A percentile compares a stretch with the other conserved stretches of the same genome.
These are phyloP conservation scores for Ceratocystis destructans DNA, from an alignment of 2,329 filamentous ascomycete species.

Conservation along the genomic window DNA sequence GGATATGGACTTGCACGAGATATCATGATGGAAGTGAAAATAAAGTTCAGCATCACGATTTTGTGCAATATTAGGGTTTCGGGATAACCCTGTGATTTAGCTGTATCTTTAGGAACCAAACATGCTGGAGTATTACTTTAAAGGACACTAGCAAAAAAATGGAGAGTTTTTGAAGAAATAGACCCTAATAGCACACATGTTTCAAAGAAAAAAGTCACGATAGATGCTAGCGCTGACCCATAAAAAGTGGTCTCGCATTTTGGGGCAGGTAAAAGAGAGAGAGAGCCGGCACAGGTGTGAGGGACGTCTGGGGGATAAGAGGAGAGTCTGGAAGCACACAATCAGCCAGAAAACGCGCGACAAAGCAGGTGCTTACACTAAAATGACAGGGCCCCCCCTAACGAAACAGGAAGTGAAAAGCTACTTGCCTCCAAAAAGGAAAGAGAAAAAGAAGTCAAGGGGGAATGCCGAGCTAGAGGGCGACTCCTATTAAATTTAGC, in stretches of 20 bases:
- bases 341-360: conserved; percentile 18
- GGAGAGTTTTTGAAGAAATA: too few species aligned
- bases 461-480: not conserved
- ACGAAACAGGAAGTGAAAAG: conserved; percentile 8
- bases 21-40: not conserved
- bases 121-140: too few species aligned
- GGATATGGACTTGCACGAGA: conserved; percentile 20
- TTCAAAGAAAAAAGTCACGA: not conserved
- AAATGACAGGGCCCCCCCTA: not conserved
- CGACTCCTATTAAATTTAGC: not conserved
- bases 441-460: not conserved
- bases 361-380: conserved; percentile 14
- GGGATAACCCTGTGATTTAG: too few species aligned
- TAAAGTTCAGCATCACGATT: too few species aligned
- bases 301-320: conserved; percentile 20
- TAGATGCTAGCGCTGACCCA: not conserved
- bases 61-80: not conserved
- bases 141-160: too few species aligned
- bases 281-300: conserved; percentile 19
- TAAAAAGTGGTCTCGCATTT: not conserved
- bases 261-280: conserved; percentile 14
- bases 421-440: not conserved
- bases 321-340: conserved; percentile 12
- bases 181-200: not conserved
- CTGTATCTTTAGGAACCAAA: too few species aligned